These are phyloP conservation scores for Euphorbia peplus DNA, from an alignment of 345 rosid genomes.

Conservation along the genomic window DNA sequence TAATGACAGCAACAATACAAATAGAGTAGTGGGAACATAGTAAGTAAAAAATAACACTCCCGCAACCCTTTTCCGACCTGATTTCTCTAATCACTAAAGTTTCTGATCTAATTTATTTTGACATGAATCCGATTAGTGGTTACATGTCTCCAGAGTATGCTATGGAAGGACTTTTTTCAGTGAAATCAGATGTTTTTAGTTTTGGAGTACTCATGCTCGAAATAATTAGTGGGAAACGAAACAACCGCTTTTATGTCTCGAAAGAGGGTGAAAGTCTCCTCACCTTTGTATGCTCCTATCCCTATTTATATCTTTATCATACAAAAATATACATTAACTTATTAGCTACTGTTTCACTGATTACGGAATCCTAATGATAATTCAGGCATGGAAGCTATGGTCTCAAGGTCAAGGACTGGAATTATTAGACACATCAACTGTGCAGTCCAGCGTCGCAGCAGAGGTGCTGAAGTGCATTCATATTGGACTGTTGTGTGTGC, in stretches of 20 bases:
- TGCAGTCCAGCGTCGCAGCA: neutral
- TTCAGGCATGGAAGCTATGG: conserved; percentile 23
- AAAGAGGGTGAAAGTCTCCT: conserved; percentile 18
- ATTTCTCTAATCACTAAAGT: no score
- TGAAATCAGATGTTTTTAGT: conserved; percentile 43
- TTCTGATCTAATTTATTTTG: neutral
- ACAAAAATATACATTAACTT: neutral
- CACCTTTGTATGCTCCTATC: conserved; percentile 5
- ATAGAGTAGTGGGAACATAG: conserved; percentile 40
- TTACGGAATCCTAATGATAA: no score
- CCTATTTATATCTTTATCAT: neutral
- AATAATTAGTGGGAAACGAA: conserved; percentile 36
- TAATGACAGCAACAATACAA: conserved; percentile 32
- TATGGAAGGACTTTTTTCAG: conserved; percentile 15
- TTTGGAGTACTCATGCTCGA: conserved; percentile 44
- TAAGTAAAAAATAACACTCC: neutral
- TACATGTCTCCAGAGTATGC: conserved; percentile 18
- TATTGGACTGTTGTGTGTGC: conserved; percentile 1
- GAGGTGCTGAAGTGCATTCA: conserved; percentile 13
- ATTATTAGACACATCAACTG: neutral
- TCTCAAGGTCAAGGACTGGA: conserved; percentile 1
- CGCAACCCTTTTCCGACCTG: no score
- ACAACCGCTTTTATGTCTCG: conserved; percentile 26
- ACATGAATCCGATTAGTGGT: neutral
- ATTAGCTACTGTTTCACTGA: neutral